A percentile compares a stretch with the other conserved stretches of the same genome.
These are phyloP conservation scores for Neocatenulostroma microsporum DNA, from an alignment of 2,329 filamentous ascomycete genomes.

Conservation along the genomic window DNA sequence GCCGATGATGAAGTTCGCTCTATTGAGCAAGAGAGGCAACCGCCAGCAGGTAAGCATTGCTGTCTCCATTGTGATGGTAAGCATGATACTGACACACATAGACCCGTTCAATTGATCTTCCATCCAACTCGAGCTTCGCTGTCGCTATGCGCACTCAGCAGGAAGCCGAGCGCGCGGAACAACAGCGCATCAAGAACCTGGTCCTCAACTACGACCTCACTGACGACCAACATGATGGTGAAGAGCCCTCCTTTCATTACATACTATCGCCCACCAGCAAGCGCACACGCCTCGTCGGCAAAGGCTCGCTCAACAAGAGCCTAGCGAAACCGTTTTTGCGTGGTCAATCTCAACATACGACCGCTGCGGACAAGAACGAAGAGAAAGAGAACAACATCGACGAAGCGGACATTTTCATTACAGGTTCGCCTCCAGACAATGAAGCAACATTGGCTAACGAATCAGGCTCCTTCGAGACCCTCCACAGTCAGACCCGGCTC, in stretches of 20 bases:
- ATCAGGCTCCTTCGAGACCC: conserved; percentile 27
- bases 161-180: conserved; percentile 88
- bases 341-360: conserved; percentile 26
- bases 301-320: conserved; percentile 34
- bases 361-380: conserved; percentile 8
- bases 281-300: conserved; percentile 39
- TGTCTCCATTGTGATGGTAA: background rate
- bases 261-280: conserved; percentile 39
- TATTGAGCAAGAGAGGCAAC: conserved; percentile 93
- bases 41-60: conserved; percentile 66
- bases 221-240: conserved; percentile 71
- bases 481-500: conserved; percentile 38
- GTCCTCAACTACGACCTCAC: conserved; percentile 94
- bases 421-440: background rate
- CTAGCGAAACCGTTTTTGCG: conserved; percentile 11
- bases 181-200: conserved; percentile 96
- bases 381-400: conserved; percentile 2
- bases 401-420: too few relatives aligned
- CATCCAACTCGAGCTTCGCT: conserved; percentile 86
- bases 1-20: conserved; percentile 88
- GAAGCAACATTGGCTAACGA: conserved; percentile 19
- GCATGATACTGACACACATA: conserved; percentile 33
- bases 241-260: conserved; percentile 35
- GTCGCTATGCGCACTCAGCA: conserved; percentile 95
- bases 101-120: conserved; percentile 85